A percentile compares a stretch with the other conserved stretches of the same genome.
Conservation (phyloP, 345 rosid species). For the Sonneratia alba region DNA sequence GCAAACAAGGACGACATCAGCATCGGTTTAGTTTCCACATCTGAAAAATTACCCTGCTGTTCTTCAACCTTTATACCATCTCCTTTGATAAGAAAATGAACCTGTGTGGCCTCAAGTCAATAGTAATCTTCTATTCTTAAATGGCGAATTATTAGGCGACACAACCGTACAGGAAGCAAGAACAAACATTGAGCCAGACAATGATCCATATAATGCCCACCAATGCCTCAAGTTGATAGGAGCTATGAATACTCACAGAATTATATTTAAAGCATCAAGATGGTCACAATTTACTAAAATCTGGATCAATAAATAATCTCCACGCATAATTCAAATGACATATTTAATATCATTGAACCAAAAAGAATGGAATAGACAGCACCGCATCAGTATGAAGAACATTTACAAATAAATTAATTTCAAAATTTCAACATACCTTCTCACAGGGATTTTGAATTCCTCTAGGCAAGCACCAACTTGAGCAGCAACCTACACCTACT, state of each 20-base stretch:
- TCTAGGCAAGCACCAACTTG: neutral
- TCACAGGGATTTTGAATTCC: constrained; percentile 13
- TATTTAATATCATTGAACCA: neutral
- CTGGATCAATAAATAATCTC: neutral
- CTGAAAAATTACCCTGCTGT: constrained; percentile 4
- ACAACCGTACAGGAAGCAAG: neutral
- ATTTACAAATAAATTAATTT: neutral
- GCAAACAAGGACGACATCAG: constrained; percentile 16
- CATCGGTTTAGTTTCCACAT: constrained; percentile 13
- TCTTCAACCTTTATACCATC: constrained; percentile 12
- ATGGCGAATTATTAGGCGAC: neutral
- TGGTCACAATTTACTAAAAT: neutral
- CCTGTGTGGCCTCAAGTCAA: constrained; percentile 21
- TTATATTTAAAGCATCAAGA: neutral
- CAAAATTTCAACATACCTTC: constrained; percentile 19
- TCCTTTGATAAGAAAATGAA: constrained; percentile 15
- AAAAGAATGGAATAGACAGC: neutral
- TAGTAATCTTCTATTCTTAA: neutral
- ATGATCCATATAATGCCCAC: neutral
- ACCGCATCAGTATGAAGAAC: neutral
- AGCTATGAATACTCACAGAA: neutral
- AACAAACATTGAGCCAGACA: neutral
- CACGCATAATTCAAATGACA: neutral
- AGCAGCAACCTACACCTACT: constrained; percentile 1
- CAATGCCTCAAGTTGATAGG: neutral